Percentiles rank a stretch among this genome's conserved stretches.
Evolutionary conservation across 1,284 basidiomycete genomes (phyloP).

Genomic region (Cutaneotrichosporon sp.): DNA sequence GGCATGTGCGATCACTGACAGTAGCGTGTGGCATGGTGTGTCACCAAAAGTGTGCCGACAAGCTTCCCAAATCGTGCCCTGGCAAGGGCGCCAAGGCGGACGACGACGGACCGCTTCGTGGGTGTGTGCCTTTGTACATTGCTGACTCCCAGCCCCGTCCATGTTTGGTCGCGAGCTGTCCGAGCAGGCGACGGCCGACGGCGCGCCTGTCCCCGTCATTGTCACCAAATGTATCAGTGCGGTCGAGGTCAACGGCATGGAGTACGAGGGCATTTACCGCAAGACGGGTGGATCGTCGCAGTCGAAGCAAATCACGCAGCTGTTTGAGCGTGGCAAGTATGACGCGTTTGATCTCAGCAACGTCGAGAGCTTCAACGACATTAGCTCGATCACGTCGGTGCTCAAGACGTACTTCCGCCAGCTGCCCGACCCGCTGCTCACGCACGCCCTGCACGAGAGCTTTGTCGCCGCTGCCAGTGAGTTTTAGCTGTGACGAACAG

Average conservation of each 20-base stretch:
- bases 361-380: constrained; percentile 84
- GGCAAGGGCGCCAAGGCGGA: constrained; percentile 24
- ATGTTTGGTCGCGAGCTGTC: constrained; percentile 85
- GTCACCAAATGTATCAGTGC: constrained; percentile 94
- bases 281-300: constrained; percentile 92
- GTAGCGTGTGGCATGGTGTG: constrained; percentile 51
- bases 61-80: constrained; percentile 43
- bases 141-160: constrained; percentile 54
- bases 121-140: neutral
- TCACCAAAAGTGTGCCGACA: constrained; percentile 50
- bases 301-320: constrained; percentile 84
- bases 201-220: constrained; percentile 71
- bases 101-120: constrained; percentile 42
- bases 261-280: constrained; percentile 73
- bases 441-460: constrained; percentile 83
- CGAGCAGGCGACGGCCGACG: constrained; percentile 76
- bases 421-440: constrained; percentile 83
- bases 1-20: neutral
- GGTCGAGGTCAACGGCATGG: constrained; percentile 74
- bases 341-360: constrained; percentile 80
- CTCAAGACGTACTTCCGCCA: constrained; percentile 94
- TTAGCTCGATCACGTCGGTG: constrained; percentile 92
- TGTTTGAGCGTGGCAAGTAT: constrained; percentile 91
- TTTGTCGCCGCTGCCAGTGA: constrained; percentile 69
- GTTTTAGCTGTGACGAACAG: constrained; percentile 18